Conservation (phyloP, 2,329 filamentous ascomycete genomes). For the Penicillium sp. region DNA sequence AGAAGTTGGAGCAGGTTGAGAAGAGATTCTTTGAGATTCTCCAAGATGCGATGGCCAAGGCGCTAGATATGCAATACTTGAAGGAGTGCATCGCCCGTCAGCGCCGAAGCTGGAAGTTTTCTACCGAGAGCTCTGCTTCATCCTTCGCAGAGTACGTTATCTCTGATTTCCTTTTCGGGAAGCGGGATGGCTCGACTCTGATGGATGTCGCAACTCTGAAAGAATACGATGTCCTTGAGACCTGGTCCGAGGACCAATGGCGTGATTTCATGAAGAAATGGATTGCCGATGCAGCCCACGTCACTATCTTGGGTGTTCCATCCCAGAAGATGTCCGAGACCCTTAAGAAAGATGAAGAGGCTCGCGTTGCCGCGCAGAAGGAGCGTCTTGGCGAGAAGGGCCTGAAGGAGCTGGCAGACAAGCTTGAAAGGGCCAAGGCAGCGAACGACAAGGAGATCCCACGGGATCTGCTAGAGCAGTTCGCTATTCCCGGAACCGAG, state of each 20-base stretch:
- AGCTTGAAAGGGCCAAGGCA: conserved; percentile 75
- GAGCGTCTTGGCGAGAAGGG: conserved; percentile 77
- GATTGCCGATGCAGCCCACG: conserved; percentile 78
- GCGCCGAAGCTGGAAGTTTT: conserved; percentile 74
- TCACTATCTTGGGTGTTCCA: conserved; percentile 84
- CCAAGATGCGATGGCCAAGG: conserved; percentile 69
- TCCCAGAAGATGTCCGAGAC: conserved; percentile 74
- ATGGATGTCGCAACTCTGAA: conserved; percentile 52
- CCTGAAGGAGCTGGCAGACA: conserved; percentile 67
- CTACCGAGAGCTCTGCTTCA: conserved; percentile 73
- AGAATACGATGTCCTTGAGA: conserved; percentile 64
- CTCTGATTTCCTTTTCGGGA: conserved; percentile 86
- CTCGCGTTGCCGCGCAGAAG: conserved; percentile 72
- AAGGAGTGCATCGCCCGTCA: conserved; percentile 80
- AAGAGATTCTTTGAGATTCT: conserved; percentile 80
- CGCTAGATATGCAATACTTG: conserved; percentile 86
- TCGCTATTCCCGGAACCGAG: conserved; percentile 76
- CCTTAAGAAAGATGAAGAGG: conserved; percentile 76
- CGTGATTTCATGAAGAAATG: conserved; percentile 74
- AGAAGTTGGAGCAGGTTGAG: conserved; percentile 78
- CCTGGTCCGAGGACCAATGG: conserved; percentile 84
- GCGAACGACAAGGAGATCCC: conserved; percentile 89
- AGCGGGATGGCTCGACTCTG: conserved; percentile 74
- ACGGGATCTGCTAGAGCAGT: conserved; percentile 70
- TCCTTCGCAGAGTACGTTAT: conserved; percentile 85